A percentile compares a stretch with the other conserved stretches of the same genome.
Evolutionary conservation across 768 basidiomycete genomes (phyloP).

Genomic region (Auriscalpium vulgare): DNA sequence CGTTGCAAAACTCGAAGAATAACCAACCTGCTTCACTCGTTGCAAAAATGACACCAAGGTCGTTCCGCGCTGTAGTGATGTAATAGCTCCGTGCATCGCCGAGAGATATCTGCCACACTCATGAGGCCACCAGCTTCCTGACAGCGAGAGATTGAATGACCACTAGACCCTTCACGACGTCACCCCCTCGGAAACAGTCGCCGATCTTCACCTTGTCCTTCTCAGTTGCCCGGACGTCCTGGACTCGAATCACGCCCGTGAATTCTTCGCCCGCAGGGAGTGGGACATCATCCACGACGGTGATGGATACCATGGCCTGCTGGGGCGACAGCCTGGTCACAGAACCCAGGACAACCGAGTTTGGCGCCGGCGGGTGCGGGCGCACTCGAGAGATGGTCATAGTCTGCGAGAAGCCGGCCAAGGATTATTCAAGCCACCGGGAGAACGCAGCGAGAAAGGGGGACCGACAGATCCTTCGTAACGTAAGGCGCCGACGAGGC

Average conservation of each 20-base stretch:
- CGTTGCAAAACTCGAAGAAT: too few species aligned
- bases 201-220: slow-evolving; percentile 85
- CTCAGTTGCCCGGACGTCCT: slow-evolving; percentile 86
- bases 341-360: slow-evolving; percentile 74
- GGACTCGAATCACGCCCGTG: slow-evolving; percentile 76
- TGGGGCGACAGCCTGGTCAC: slow-evolving; percentile 77
- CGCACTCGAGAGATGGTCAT: slow-evolving; percentile 57
- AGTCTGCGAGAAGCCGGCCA: slow-evolving; percentile 31
- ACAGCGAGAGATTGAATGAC: slow-evolving; percentile 35
- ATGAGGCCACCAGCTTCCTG: neutral
- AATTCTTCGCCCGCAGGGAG: slow-evolving; percentile 83
- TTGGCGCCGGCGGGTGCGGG: slow-evolving; percentile 65
- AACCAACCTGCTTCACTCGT: slow-evolving; percentile 70
- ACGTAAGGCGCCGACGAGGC: slow-evolving; percentile 56
- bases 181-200: slow-evolving; percentile 88
- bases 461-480: slow-evolving; percentile 62
- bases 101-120: slow-evolving; percentile 61
- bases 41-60: slow-evolving; percentile 87
- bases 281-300: slow-evolving; percentile 81
- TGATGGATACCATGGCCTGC: slow-evolving; percentile 78
- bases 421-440: slow-evolving; percentile 16
- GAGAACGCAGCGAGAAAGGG: slow-evolving; percentile 19
- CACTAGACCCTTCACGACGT: slow-evolving; percentile 81
- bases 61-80: slow-evolving; percentile 83
- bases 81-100: slow-evolving; percentile 91